Conservation (phyloP, 2,329 filamentous ascomycete genomes). For the Emmonsiellopsis sp. region DNA sequence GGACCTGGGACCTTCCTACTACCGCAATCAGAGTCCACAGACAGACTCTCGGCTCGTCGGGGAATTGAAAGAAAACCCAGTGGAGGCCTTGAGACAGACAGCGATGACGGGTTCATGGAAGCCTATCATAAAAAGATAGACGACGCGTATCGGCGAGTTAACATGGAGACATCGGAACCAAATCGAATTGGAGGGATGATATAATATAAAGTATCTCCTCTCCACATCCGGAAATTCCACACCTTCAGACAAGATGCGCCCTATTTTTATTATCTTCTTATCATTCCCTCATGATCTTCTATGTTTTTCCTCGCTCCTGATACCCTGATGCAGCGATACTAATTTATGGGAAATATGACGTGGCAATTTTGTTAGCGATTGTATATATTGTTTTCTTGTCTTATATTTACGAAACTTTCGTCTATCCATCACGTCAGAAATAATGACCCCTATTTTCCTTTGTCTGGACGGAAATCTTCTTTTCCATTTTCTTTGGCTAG, state of each 20-base stretch:
- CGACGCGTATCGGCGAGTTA: not conserved
- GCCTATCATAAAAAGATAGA: not conserved
- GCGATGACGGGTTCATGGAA: slow-evolving; percentile 1
- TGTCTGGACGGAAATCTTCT: too few relatives aligned
- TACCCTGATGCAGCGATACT: not conserved
- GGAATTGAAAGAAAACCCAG: not conserved
- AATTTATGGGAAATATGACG: not conserved
- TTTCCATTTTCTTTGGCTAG: too few relatives aligned
- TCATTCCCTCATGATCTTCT: not conserved
- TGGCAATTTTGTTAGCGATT: not conserved
- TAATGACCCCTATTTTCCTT: too few relatives aligned
- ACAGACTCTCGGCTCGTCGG: not conserved
- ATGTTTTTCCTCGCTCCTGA: not conserved
- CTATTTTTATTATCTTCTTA: not conserved
- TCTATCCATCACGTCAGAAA: too few relatives aligned
- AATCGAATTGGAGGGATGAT: not conserved
- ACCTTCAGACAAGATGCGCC: not conserved
- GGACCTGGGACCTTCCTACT: not conserved
- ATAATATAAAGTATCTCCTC: not conserved
- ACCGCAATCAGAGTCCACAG: not conserved
- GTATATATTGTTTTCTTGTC: not conserved
- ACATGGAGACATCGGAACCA: not conserved
- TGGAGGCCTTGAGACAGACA: not conserved
- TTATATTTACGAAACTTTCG: not conserved
- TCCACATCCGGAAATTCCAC: not conserved